Evolutionary conservation across 1,284 basidiomycete species (phyloP), one percentile per base, ranked within the genome.

Genomic region (Cutaneotrichosporon cutaneum): DNA sequence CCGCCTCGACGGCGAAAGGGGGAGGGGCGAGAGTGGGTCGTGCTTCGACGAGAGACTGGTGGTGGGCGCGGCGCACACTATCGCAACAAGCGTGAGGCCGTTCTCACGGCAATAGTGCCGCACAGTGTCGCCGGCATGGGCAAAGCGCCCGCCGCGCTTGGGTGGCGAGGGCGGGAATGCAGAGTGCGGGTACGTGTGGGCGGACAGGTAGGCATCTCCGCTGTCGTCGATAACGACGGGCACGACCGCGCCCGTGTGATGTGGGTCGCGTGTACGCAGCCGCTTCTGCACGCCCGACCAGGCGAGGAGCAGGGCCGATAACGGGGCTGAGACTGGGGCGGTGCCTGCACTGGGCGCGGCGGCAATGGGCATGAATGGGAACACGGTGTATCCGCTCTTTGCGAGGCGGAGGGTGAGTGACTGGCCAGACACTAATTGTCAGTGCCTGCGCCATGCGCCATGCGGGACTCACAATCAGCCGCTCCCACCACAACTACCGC

Each of bases 371-470:
- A 77, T 58, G 30, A 77, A 65, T 30, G 76, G 70, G 58, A 77
- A 76, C 51, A 76, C 74, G 27, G 75, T 77, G 59, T 77, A 77
- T 39, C 76, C 76, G 10, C 66, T 68, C 62, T 72, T 73, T 5
- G 76, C 76, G 11, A 77, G 69, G 32, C 71, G 70, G 21, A 77
- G 67, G 1, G 73, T 74, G 21, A 77, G 64, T 3, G 67, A 64
- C 62, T 75, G 74, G 14, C 75, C 75, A 8, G 72, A 70, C 3
- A 70, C 76, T 77, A 33, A 18, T 18, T 44, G 10, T 45, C 16
- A 52, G 21, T 47, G 42, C 33, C 16, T 45, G 39, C 45, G 57
- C 24, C 11, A 50, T 13, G 32, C 7, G 27, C 11, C 13, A 3
- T 4, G 2, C 10, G 22, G 21, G 9, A 70, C 73, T 59, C 52